Base-by-base conservation (phyloP, 345 rosid species). In the Eucalyptus lansdowneana region DNA sequence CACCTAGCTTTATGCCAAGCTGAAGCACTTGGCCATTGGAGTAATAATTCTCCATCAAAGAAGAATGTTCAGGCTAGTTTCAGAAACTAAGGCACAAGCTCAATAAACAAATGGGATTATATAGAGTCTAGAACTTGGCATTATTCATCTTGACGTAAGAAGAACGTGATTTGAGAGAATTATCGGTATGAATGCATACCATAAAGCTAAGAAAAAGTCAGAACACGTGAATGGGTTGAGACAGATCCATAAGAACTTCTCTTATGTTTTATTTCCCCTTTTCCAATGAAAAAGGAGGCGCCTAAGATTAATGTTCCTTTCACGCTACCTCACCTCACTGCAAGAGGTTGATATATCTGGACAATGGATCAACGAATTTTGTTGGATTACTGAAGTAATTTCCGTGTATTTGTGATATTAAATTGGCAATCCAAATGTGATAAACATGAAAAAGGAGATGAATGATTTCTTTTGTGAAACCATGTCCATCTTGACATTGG, bases 1-100 rank as follows among this genome's bases (percentile, higher is more conserved):
- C 95, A 62, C 92, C 92, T 87, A 94, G 94, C 87, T 92, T 90
- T 93, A 95, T 98, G 50, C 80, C 88, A 24, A 97, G 94, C 42
- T 91, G 90, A 88, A 90, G 87, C 14, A 34, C 50, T 11, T 86
- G 90, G 72, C 93, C 93, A 88, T 94, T 92, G 53, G 92, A 90
- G 72, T 91, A 10, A 37, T 40, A 37, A 37, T 21, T 94, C 50
- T 94, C 96, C 98, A 94, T 93, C 50, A 89, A 50, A 45, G 86
- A 90, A 76, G 89, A 89, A 50, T 92, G 91, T 90, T 91, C 92
- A 89, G 92, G 31, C 88, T 90, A 37, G 21, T 72, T 72, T 95
- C 72, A 88, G 92, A 93, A 88, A 96, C 97, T 93, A 91, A 69
- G 81, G 81, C 81, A 34, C 44, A n/a, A 88, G 42, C 81, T 58